Percentiles rank a stretch among this genome's conserved stretches.
phyloP scores from a whole-genome alignment of 352 stramenopile genomes.

The Phytopythium montanum region DNA sequence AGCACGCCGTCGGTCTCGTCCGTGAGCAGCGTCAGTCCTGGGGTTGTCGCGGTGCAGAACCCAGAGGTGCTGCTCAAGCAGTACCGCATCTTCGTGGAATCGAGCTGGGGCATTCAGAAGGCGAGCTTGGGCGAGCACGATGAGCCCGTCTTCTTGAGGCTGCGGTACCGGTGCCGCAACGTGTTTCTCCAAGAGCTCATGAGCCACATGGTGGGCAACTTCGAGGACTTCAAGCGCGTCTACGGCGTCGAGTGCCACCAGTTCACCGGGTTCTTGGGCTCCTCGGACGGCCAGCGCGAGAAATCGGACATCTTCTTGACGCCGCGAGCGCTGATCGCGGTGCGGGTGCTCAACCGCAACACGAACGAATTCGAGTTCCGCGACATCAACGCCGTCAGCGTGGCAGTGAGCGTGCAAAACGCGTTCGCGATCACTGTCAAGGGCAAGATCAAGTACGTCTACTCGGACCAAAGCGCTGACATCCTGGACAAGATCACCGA shows the following conservation, averaged over 20 bases:
- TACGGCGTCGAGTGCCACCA: constrained; percentile 69
- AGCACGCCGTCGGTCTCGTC: constrained; percentile 39
- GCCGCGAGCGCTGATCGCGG: constrained; percentile 55
- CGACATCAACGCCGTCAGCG: constrained; percentile 45
- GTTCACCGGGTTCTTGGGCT: constrained; percentile 74
- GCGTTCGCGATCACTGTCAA: constrained; percentile 56
- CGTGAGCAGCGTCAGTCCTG: constrained; percentile 23
- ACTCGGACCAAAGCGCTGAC: constrained; percentile 51
- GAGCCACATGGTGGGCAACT: constrained; percentile 69
- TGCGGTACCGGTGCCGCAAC: constrained; percentile 75
- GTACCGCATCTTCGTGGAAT: constrained; percentile 73
- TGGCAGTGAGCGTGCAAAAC: constrained; percentile 42
- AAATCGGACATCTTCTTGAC: constrained; percentile 74
- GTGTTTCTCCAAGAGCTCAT: constrained; percentile 81
- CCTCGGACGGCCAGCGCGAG: constrained; percentile 61
- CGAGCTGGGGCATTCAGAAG: constrained; percentile 50
- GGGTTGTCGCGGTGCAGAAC: constrained; percentile 52
- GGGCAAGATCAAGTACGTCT: constrained; percentile 70
- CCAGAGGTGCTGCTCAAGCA: constrained; percentile 67
- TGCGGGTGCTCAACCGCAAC: constrained; percentile 59
- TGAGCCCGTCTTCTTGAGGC: constrained; percentile 59
- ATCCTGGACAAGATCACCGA: constrained; percentile 65
- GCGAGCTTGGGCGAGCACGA: constrained; percentile 55
- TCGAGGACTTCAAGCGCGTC: constrained; percentile 74
- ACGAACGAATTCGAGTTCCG: constrained; percentile 78